Percentiles rank a stretch among this genome's conserved stretches.
Conservation (phyloP, 768 basidiomycete genomes). For the Psilocybe tampanensis region DNA sequence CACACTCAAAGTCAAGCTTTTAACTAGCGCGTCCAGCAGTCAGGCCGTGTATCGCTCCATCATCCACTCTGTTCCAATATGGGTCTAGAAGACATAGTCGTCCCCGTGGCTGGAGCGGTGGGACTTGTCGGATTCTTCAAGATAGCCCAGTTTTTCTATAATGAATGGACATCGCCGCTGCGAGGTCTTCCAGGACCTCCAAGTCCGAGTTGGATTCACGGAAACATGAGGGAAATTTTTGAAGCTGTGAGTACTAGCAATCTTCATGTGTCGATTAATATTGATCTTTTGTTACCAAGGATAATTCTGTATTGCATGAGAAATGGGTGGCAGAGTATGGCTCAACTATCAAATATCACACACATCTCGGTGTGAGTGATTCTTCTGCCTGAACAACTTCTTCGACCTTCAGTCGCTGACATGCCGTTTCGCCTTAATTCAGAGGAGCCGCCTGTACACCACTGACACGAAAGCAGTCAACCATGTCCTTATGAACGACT, state of each 20-base stretch:
- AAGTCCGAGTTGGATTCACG: constrained; percentile 45
- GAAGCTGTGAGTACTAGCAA: constrained; percentile 33
- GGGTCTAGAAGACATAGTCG: constrained; percentile 12
- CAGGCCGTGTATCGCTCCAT: not conserved
- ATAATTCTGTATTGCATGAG: constrained; percentile 40
- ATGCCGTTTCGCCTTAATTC: not conserved
- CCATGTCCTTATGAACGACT: constrained; percentile 61
- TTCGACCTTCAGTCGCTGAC: not conserved
- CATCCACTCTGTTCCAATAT: not conserved
- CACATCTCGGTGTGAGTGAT: constrained; percentile 44
- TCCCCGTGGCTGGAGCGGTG: constrained; percentile 9
- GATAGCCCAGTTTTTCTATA: constrained; percentile 29
- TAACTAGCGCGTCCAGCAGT: too few relatives aligned
- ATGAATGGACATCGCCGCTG: constrained; percentile 41
- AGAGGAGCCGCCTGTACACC: constrained; percentile 51
- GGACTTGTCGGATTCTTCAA: constrained; percentile 33
- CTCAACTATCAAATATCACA: constrained; percentile 43
- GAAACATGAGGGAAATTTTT: constrained; percentile 48
- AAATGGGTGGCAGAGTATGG: constrained; percentile 56
- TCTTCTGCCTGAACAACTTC: not conserved
- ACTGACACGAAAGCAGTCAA: constrained; percentile 63
- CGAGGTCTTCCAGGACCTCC: constrained; percentile 55
- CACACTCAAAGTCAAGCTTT: too few relatives aligned
- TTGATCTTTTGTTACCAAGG: constrained; percentile 21
- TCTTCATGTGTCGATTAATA: not conserved